Evolutionary conservation across 768 basidiomycete genomes (phyloP).

Genomic region (Paxillus involutus): DNA sequence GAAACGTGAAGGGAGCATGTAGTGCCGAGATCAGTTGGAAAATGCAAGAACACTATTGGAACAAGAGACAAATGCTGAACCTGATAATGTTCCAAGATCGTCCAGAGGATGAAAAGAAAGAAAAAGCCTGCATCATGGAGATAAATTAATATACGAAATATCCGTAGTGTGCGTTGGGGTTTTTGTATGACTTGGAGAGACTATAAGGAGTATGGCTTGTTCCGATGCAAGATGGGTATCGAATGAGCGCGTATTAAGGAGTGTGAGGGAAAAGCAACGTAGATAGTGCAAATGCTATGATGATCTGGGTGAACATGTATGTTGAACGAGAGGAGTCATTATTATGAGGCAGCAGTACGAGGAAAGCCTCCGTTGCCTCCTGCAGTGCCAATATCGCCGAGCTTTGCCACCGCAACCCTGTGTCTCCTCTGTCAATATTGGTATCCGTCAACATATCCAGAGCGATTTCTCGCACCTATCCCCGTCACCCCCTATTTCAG

Average conservation of each 20-base stretch:
- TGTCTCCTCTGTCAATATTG: conserved; percentile 53
- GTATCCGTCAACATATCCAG: conserved; percentile 84
- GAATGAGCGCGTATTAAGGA: conserved; percentile 24
- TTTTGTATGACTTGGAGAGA: conserved; percentile 9
- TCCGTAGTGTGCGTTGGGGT: conserved; percentile 20
- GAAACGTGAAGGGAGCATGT: conserved; percentile 9
- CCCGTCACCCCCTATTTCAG: conserved; percentile 3
- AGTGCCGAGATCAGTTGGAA: conserved; percentile 15
- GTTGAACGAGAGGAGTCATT: background rate
- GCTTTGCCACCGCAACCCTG: conserved; percentile 88
- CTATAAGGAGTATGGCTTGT: conserved; percentile 13
- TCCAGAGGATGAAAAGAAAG: conserved; percentile 14
- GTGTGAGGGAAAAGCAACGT: conserved; percentile 9
- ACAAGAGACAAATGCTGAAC: conserved; percentile 4
- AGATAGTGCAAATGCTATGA: conserved; percentile 10
- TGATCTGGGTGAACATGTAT: background rate
- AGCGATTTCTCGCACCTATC: conserved; percentile 93
- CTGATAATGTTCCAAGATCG: conserved; percentile 13
- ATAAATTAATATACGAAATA: conserved; percentile 20
- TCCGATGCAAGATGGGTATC: conserved; percentile 28
- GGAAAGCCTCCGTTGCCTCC: conserved; percentile 93
- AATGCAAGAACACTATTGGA: conserved; percentile 6
- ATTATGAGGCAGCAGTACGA: conserved; percentile 41
- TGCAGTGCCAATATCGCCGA: conserved; percentile 92
- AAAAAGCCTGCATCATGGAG: background rate